phyloP scores from a whole-genome alignment of 2,329 filamentous ascomycete genomes.

The Monosporascus cannonballus region DNA sequence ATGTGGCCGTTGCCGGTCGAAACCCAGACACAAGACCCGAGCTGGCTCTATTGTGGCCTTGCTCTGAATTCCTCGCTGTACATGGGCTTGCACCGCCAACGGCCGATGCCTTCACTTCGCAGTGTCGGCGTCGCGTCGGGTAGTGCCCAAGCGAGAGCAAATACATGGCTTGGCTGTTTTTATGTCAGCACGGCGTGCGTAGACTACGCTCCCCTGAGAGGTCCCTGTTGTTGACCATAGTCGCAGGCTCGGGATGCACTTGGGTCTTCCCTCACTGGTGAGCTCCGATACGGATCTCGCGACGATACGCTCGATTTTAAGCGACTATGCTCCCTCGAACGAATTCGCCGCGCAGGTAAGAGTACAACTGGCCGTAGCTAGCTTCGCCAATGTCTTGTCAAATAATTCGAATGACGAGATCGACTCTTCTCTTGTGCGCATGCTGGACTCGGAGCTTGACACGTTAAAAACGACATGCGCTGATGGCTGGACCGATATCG shows the following conservation, averaged over 20 bases:
- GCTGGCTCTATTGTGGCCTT: slow-evolving; percentile 26
- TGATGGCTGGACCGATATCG: slow-evolving; percentile 18
- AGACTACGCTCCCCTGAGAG: not conserved
- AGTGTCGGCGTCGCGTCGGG: slow-evolving; percentile 11
- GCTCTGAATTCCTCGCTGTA: slow-evolving; percentile 23
- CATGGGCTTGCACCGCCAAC: slow-evolving; percentile 21
- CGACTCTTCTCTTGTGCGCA: slow-evolving; percentile 22
- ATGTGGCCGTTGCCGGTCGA: slow-evolving; percentile 22
- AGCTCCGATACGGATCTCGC: slow-evolving; percentile 20
- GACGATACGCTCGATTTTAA: slow-evolving; percentile 15
- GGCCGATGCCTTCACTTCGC: slow-evolving; percentile 10
- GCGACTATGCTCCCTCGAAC: slow-evolving; percentile 14
- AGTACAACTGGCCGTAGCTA: slow-evolving; percentile 18
- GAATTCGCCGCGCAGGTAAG: slow-evolving; percentile 20
- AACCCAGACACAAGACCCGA: slow-evolving; percentile 20
- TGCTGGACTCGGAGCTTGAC: slow-evolving; percentile 23
- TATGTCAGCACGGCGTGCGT: slow-evolving; percentile 23
- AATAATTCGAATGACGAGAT: slow-evolving; percentile 20
- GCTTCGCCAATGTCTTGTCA: slow-evolving; percentile 20
- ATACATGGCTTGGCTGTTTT: slow-evolving; percentile 26
- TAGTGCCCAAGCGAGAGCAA: slow-evolving; percentile 15
- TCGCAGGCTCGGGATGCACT: slow-evolving; percentile 23
- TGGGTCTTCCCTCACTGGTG: slow-evolving; percentile 21
- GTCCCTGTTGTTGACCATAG: not conserved
- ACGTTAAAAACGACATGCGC: slow-evolving; percentile 13